These are phyloP conservation scores for Fusarium luffae DNA, from an alignment of 2,329 filamentous ascomycete genomes.

Conservation along the genomic window DNA sequence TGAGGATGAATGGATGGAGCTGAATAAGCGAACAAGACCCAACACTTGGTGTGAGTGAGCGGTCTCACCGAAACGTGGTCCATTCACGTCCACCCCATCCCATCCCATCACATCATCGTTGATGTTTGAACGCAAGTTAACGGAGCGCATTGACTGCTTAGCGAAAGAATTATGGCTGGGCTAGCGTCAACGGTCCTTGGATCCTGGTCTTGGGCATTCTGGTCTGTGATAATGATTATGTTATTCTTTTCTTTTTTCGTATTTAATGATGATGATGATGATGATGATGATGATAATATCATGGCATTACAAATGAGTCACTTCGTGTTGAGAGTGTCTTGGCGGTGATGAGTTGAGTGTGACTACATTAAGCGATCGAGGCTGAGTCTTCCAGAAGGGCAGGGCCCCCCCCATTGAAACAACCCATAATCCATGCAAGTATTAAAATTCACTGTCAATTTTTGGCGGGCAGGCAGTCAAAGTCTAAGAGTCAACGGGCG, in stretches of 20 bases:
- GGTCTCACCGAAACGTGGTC: constrained; percentile 24
- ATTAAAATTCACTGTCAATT: background rate
- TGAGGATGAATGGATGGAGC: background rate
- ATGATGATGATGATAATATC: constrained; percentile 24
- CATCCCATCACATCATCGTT: constrained; percentile 14
- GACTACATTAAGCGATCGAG: constrained; percentile 16
- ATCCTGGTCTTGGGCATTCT: background rate
- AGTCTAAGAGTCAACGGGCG: constrained; percentile 2
- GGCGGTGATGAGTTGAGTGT: constrained; percentile 2
- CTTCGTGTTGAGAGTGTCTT: constrained; percentile 17
- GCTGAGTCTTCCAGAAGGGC: constrained; percentile 28
- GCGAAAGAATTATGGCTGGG: constrained; percentile 6
- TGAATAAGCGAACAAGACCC: background rate
- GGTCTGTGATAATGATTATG: background rate
- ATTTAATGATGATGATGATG: constrained; percentile 6
- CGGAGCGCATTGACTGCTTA: background rate
- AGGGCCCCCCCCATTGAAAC: background rate
- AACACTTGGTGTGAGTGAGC: background rate
- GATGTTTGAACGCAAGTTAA: background rate
- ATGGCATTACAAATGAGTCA: constrained; percentile 31
- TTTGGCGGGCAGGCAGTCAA: background rate
- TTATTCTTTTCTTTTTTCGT: background rate
- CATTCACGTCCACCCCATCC: constrained; percentile 3
- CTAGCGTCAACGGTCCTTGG: constrained; percentile 28
- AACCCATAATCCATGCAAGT: background rate